phyloP scores from a whole-genome alignment of 805 yeast genomes.

The Brettanomyces nanus region DNA sequence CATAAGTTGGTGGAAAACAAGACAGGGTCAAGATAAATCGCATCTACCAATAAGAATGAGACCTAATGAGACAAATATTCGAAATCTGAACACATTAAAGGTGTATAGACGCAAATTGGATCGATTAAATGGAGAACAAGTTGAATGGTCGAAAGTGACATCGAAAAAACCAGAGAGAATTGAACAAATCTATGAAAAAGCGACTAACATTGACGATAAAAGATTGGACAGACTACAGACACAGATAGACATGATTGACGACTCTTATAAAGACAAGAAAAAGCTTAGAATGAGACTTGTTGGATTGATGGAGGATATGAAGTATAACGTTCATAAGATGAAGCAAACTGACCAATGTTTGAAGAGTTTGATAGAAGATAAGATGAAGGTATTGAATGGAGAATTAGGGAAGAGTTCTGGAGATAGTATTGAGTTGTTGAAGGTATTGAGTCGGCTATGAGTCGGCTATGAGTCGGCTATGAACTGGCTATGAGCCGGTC shows the following conservation, averaged over 20 bases:
- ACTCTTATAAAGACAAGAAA: background rate
- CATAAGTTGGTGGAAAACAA: constrained; percentile 60
- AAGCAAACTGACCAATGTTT: constrained; percentile 18
- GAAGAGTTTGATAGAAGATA: constrained; percentile 13
- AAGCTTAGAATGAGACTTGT: constrained; percentile 8
- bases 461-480: too few species aligned
- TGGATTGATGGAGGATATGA: constrained; percentile 29
- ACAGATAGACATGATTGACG: background rate
- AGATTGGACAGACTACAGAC: background rate
- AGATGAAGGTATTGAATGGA: constrained; percentile 15
- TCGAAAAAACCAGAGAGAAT: background rate
- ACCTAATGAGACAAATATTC: constrained; percentile 55
- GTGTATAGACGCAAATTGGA: constrained; percentile 37
- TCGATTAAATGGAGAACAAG: constrained; percentile 36
- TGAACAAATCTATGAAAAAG: constrained; percentile 1
- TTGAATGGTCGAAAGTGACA: background rate
- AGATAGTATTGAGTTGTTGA: constrained; percentile 27
- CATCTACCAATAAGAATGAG: constrained; percentile 26
- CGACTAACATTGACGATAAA: constrained; percentile 3
- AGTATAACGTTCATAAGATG: constrained; percentile 21
- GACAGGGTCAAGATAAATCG: constrained; percentile 13
- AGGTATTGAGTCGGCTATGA: constrained; percentile 2
- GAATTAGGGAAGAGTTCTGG: constrained; percentile 13
- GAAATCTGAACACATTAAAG: constrained; percentile 40
- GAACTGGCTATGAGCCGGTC: too few species aligned